A percentile compares a stretch with the other conserved stretches of the same genome.
phyloP scores from a whole-genome alignment of 1,139 yeast species.

The Protomyces inundatus region DNA sequence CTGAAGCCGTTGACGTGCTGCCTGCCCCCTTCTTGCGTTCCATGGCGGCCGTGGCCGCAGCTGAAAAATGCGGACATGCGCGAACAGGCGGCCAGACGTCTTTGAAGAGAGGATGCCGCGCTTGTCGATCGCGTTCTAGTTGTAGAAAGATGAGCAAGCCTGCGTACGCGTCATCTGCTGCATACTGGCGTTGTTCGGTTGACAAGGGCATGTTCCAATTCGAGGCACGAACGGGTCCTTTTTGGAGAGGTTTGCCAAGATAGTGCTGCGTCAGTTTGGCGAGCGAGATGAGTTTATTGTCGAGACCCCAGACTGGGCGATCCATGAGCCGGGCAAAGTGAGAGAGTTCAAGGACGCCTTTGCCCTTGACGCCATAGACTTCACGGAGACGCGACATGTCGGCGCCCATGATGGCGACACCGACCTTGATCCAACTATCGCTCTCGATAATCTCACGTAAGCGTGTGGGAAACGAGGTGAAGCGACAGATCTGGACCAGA shows the following conservation, averaged over 20 bases:
- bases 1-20: too few species aligned
- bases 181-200: constrained; percentile 15
- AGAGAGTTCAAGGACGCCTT: constrained; percentile 20
- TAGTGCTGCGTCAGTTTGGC: constrained; percentile 5
- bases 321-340: constrained; percentile 18
- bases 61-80: background rate
- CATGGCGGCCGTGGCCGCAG: background rate
- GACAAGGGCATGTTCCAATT: constrained; percentile 14
- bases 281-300: constrained; percentile 4
- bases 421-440: constrained; percentile 7
- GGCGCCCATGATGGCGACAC: constrained; percentile 22
- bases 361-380: constrained; percentile 13
- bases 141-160: constrained; percentile 14
- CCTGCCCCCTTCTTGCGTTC: too few species aligned
- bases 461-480: constrained; percentile 9
- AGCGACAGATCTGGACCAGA: constrained; percentile 14
- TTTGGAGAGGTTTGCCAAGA: constrained; percentile 9
- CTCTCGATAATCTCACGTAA: constrained; percentile 7
- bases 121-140: constrained; percentile 12
- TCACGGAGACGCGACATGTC: constrained; percentile 19
- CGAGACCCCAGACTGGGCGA: constrained; percentile 7
- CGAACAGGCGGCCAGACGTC: constrained; percentile 18
- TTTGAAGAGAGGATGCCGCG: background rate
- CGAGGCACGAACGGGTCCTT: constrained; percentile 12
- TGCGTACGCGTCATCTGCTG: constrained; percentile 23